Evolutionary conservation across 140 eudicot genomes (phyloP), one percentile per base, ranked within the genome.

Genomic region (Bidens hawaiensis): DNA sequence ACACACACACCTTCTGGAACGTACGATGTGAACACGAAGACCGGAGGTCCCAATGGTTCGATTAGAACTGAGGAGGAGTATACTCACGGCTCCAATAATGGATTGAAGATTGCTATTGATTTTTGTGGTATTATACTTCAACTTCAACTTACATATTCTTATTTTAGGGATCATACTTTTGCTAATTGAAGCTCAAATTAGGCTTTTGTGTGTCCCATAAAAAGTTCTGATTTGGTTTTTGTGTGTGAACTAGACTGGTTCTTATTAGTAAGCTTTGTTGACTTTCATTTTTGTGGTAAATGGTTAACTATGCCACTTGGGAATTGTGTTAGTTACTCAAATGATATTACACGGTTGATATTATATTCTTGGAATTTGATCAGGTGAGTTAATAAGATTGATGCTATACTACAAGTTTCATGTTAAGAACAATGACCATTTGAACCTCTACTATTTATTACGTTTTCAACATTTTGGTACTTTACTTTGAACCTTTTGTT

Each of bases 31-130:
- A 79, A 83, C 51, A 81, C 97, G 19, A 88, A 94, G 76, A 94
- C 99, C 0, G 99, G 99, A 27, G 99, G 99, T 36, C 88, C 99
- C n/a, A 94, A 94, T 64, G 99, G 97, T 66, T 94, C 97, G 27
- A 88, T 94, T 52, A 77, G 99, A 67, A 81, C 61, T 13, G 95
- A 83, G 69, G 94, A 85, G 70, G 99, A 88, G 82, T 77, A n/a
- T 71, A 62, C 75, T 70, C 99, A 94, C 38, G 95, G 94, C 10
- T 79, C 94, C 19, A 94, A 94, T 53, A 88, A 70, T 50, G 99
- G 99, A 60, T 74, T 88, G 65, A 93, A 81, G 75, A 83, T 81
- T 46, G 99, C 99, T 21, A 61, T 94, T 22, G 86, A 94, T 56
- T 88, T 86, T 55, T 94, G 99, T 40, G 97, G 99, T 93, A 60